A percentile compares a stretch with the other conserved stretches of the same genome.
Conservation (phyloP, 164 flowering plant genomes). For the Buxus sempervirens region DNA sequence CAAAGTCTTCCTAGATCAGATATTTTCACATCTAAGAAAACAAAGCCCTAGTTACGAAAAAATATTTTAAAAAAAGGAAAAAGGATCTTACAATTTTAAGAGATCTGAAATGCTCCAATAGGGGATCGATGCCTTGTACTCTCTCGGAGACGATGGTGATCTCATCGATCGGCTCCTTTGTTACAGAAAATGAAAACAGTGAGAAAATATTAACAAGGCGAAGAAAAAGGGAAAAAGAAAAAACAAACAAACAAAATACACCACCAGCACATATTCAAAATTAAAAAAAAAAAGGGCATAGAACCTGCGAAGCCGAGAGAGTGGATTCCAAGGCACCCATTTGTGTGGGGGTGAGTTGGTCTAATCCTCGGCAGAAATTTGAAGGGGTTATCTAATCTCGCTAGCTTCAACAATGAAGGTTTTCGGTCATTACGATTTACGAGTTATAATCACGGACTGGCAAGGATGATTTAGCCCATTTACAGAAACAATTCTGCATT, state of each 20-base stretch:
- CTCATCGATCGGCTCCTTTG: conserved; percentile 39
- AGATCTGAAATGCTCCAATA: conserved; percentile 64
- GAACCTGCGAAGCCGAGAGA: conserved; percentile 37
- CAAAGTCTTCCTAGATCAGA: conserved; percentile 7
- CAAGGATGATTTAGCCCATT: too few species aligned
- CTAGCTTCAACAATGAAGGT: too few species aligned
- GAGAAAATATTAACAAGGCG: background rate
- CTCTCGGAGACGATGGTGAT: conserved; percentile 79
- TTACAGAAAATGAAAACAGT: background rate
- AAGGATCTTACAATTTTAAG: conserved; percentile 59
- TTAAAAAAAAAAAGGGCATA: background rate
- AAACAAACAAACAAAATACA: background rate
- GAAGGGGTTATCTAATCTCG: too few species aligned
- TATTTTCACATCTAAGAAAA: background rate
- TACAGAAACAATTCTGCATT: too few species aligned
- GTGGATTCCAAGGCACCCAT: conserved; percentile 69
- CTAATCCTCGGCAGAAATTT: too few species aligned
- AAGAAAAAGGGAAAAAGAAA: background rate
- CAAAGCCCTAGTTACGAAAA: background rate
- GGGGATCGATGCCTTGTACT: conserved; percentile 56
- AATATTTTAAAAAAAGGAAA: background rate
- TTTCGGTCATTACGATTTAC: too few species aligned
- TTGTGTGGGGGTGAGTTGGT: too few species aligned
- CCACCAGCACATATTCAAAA: too few species aligned
- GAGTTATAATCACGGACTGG: too few species aligned